Percentiles rank a stretch among this genome's conserved stretches.
Conservation (phyloP, 1,139 yeast genomes). For the Kodamaea fungicola region DNA sequence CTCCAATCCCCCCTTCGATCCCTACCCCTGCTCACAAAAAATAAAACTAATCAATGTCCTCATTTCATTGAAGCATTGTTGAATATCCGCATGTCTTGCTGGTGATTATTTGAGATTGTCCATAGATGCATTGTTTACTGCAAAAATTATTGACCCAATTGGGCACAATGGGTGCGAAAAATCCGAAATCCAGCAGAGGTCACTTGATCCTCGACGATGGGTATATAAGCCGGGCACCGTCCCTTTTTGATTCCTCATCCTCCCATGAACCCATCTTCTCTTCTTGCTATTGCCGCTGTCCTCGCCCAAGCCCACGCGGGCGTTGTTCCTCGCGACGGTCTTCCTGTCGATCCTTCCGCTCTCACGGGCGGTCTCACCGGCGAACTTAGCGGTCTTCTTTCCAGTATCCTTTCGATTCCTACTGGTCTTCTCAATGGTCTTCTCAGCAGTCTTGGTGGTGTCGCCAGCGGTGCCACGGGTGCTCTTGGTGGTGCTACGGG, state of each 20-base stretch:
- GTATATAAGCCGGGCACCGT: too few species aligned
- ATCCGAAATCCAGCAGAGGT: too few species aligned
- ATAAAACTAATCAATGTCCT: too few species aligned
- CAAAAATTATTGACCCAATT: too few species aligned
- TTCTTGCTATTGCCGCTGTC: background rate
- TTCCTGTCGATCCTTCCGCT: background rate
- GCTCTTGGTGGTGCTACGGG: background rate
- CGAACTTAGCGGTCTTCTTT: background rate
- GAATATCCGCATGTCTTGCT: too few species aligned
- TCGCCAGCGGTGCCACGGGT: background rate
- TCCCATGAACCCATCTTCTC: background rate
- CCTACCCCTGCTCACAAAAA: too few species aligned
- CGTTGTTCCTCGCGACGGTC: background rate
- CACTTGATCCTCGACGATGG: too few species aligned
- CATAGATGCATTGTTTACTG: too few species aligned
- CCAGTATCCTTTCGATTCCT: background rate
- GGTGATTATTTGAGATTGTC: too few species aligned
- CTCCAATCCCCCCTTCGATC: too few species aligned
- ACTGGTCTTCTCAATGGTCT: background rate
- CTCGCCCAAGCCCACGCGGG: background rate
- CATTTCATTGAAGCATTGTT: too few species aligned
- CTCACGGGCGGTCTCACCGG: background rate
- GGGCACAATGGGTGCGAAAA: too few species aligned
- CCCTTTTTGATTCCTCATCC: background rate
- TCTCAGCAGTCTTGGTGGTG: background rate